Evolutionary conservation across 805 yeast genomes (phyloP).

Genomic region (Kluyveromyces dobzhanskii): DNA sequence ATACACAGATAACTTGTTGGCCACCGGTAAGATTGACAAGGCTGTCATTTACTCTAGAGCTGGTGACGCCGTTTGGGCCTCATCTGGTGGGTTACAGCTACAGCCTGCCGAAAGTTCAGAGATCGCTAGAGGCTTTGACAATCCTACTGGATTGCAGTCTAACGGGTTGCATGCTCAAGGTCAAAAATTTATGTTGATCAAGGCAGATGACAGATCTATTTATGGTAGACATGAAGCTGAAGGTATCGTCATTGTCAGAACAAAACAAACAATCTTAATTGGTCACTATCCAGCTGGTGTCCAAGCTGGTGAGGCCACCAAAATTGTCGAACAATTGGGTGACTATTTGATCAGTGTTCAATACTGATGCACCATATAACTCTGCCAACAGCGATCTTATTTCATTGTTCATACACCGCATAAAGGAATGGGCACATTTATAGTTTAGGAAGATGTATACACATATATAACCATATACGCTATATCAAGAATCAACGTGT

Average conservation of each 20-base stretch:
- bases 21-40: constrained; percentile 81
- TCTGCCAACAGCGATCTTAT: too few relatives aligned
- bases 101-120: constrained; percentile 62
- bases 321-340: constrained; percentile 90
- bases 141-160: constrained; percentile 72
- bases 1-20: constrained; percentile 87
- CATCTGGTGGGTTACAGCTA: constrained; percentile 57
- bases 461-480: too few relatives aligned
- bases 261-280: constrained; percentile 83
- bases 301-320: constrained; percentile 91
- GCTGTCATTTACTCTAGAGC: constrained; percentile 92
- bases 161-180: constrained; percentile 81
- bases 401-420: too few relatives aligned
- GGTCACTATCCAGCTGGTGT: constrained; percentile 93
- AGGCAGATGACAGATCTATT: constrained; percentile 87
- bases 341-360: constrained; percentile 87
- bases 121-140: constrained; percentile 71
- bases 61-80: constrained; percentile 94
- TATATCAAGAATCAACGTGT: too few relatives aligned
- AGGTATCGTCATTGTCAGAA: constrained; percentile 86
- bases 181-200: constrained; percentile 77
- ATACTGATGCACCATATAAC: constrained; percentile 48
- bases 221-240: constrained; percentile 87
- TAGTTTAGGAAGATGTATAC: too few relatives aligned
- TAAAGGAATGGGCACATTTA: too few relatives aligned